Percentiles rank a stretch among this genome's conserved stretches.
Conservation (phyloP, 371 early-diverging fungal species). For the Parasitella parasitica region DNA sequence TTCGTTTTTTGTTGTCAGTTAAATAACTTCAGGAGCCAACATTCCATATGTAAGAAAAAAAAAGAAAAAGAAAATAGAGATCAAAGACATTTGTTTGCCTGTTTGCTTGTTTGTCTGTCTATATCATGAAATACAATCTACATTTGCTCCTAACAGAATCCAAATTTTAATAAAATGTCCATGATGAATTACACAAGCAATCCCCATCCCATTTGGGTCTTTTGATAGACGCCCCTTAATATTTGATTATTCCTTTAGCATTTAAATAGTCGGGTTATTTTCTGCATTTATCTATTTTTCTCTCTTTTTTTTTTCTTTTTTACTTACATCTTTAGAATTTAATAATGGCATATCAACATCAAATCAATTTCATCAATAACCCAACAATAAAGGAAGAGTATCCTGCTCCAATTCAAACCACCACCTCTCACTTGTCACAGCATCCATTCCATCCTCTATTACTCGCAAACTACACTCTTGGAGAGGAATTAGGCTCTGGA, state of each 20-base stretch:
- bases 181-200: not conserved
- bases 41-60: not conserved
- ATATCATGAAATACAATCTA: not conserved
- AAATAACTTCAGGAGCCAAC: not conserved
- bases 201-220: not conserved
- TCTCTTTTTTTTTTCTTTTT: slow-evolving; percentile 5
- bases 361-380: slow-evolving; percentile 4
- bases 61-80: not conserved
- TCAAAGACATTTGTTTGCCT: not conserved
- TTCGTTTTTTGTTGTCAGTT: not conserved
- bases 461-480: slow-evolving; percentile 50
- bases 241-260: slow-evolving; percentile 1
- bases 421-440: slow-evolving; percentile 7
- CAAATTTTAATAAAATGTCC: not conserved
- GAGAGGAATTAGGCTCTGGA: slow-evolving; percentile 74
- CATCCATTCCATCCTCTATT: slow-evolving; percentile 51
- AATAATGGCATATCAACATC: slow-evolving; percentile 1
- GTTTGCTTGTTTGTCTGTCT: not conserved
- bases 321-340: not conserved
- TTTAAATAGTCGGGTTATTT: slow-evolving; percentile 15
- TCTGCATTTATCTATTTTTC: too few relatives aligned
- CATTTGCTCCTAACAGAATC: not conserved
- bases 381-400: not conserved
- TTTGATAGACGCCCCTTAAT: not conserved
- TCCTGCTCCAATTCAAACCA: not conserved